Evolutionary conservation across 441 rosid genomes (phyloP).

Genomic region (Mallotus repandus): DNA sequence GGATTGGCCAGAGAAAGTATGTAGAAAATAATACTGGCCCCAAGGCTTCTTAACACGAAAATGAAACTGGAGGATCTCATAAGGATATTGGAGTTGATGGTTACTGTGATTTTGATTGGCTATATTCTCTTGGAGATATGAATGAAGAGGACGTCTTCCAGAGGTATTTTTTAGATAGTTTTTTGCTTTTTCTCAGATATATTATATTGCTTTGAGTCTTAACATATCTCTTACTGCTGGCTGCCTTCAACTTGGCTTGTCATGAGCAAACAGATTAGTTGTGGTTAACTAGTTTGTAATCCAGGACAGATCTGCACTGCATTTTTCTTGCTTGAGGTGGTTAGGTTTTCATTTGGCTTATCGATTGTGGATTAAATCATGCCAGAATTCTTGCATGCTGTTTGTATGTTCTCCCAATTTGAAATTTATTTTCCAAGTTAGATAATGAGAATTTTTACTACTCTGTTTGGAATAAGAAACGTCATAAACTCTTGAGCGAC

Average conservation of each 20-base stretch:
- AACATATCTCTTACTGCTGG: slow-evolving; percentile 8
- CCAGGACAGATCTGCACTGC: no score
- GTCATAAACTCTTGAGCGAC: neutral
- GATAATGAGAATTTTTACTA: neutral
- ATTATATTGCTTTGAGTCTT: neutral
- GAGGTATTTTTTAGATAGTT: slow-evolving; percentile 48
- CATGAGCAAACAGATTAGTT: slow-evolving; percentile 3
- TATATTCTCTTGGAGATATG: slow-evolving; percentile 52
- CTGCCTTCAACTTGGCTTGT: slow-evolving; percentile 15
- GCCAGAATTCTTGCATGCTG: neutral
- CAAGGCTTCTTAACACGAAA: slow-evolving; percentile 49
- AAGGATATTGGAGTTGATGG: slow-evolving; percentile 47
- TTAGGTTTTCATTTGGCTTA: neutral
- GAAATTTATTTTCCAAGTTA: slow-evolving; percentile 1
- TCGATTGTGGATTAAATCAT: neutral
- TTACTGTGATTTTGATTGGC: slow-evolving; percentile 62
- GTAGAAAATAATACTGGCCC: slow-evolving; percentile 54
- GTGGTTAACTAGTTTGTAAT: neutral
- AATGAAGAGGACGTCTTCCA: slow-evolving; percentile 72
- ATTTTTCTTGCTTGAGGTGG: no score
- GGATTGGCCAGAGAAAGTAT: slow-evolving; percentile 91
- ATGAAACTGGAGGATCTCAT: slow-evolving; percentile 44
- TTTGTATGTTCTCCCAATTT: neutral
- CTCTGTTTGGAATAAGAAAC: neutral
- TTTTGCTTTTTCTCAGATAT: neutral